Percentiles rank a stretch among this genome's conserved stretches.
These are phyloP conservation scores for Hymenoscyphus fructigenus DNA, from an alignment of 2,329 filamentous ascomycete species.

Conservation along the genomic window DNA sequence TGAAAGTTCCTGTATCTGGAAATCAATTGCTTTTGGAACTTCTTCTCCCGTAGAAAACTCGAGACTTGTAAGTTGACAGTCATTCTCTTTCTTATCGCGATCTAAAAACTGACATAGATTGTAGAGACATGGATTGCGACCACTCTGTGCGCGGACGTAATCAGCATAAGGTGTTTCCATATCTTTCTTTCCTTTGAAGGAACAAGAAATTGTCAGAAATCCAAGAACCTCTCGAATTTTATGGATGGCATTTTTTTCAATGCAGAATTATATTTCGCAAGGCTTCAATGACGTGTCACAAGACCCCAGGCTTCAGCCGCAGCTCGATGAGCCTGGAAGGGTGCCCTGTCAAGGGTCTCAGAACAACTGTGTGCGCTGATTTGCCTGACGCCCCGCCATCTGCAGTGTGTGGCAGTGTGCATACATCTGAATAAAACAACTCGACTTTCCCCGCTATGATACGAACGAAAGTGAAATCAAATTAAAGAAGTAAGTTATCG, in stretches of 20 bases:
- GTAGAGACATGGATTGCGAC: conserved; percentile 2
- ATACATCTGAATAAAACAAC: not conserved
- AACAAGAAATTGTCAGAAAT: not conserved
- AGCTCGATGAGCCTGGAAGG: not conserved
- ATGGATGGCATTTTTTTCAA: too few species aligned
- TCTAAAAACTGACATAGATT: conserved; percentile 2
- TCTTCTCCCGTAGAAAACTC: not conserved
- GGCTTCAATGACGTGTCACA: not conserved
- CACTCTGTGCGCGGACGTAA: not conserved
- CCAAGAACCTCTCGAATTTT: too few species aligned
- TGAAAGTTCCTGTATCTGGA: not conserved
- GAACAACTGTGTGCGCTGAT: not conserved
- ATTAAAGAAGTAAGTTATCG: not conserved
- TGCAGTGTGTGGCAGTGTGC: not conserved
- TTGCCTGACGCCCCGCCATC: not conserved
- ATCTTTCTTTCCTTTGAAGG: not conserved
- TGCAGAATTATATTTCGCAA: not conserved
- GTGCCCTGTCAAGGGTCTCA: not conserved
- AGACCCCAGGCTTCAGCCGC: not conserved
- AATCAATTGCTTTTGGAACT: not conserved
- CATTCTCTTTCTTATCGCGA: not conserved
- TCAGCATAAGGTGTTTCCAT: not conserved
- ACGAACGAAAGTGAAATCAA: not conserved
- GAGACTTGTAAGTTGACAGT: not conserved
- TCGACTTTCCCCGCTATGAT: not conserved